Conservation (phyloP, 345 rosid species). For the Syzygium aromaticum region DNA sequence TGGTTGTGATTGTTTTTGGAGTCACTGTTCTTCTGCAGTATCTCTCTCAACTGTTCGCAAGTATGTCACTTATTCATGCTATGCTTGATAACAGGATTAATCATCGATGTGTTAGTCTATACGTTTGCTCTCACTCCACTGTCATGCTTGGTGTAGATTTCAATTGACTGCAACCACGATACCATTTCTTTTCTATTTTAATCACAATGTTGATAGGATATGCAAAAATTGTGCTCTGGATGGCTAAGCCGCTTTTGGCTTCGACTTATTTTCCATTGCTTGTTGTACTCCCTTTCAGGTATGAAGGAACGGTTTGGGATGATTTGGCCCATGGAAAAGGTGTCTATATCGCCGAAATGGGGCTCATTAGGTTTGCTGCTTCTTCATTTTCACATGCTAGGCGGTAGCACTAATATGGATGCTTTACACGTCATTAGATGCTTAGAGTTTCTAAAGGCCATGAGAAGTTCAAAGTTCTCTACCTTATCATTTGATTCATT, state of each 20-base stretch:
- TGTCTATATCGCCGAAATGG: conserved; percentile 74
- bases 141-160: neutral
- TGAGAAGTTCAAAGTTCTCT: neutral
- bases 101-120: neutral
- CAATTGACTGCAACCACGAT: neutral
- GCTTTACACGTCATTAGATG: neutral
- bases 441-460: neutral
- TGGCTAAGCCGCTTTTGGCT: neutral
- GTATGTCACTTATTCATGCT: neutral
- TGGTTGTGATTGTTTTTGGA: neutral
- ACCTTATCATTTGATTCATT: neutral
- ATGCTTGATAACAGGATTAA: neutral
- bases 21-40: neutral
- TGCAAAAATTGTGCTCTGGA: neutral
- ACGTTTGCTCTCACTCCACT: neutral
- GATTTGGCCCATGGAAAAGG: conserved; percentile 96
- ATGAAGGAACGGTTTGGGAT: conserved; percentile 97
- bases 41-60: neutral
- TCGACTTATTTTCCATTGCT: neutral
- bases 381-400: neutral
- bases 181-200: neutral
- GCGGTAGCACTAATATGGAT: neutral
- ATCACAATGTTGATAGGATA: neutral
- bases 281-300: conserved; percentile 28
- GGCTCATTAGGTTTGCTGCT: conserved; percentile 61